Percentiles rank a stretch among this genome's conserved stretches.
Conservation (phyloP, 768 basidiomycete species). For the Botryobasidium botryosum region DNA sequence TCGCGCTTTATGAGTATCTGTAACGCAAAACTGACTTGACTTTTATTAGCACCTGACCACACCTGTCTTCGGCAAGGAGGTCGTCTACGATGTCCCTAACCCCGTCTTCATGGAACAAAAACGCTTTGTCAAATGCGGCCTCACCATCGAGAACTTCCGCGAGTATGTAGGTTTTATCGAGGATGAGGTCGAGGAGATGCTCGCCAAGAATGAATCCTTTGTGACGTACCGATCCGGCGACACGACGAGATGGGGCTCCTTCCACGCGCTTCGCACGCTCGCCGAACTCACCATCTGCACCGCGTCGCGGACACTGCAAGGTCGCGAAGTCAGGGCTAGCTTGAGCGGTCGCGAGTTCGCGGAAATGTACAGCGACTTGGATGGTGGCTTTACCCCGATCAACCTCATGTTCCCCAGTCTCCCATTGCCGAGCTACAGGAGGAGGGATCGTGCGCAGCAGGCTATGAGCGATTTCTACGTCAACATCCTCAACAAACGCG, state of each 20-base stretch:
- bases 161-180: conserved; percentile 69
- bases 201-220: conserved; percentile 50
- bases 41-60: conserved; percentile 62
- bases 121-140: conserved; percentile 91
- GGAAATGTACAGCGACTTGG: conserved; percentile 68
- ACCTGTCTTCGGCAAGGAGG: conserved; percentile 92
- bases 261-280: conserved; percentile 55
- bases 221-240: conserved; percentile 41
- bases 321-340: conserved; percentile 63
- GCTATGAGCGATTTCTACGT: conserved; percentile 92
- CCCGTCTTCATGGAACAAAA: conserved; percentile 98
- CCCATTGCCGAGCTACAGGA: conserved; percentile 78
- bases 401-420: conserved; percentile 93
- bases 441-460: conserved; percentile 74
- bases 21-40: not conserved
- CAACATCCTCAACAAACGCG: conserved; percentile 63
- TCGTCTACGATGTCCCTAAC: conserved; percentile 95
- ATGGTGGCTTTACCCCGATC: conserved; percentile 89
- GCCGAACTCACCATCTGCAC: conserved; percentile 90
- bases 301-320: conserved; percentile 85
- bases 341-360: conserved; percentile 70
- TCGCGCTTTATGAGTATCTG: not conserved
- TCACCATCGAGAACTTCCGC: conserved; percentile 81
- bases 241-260: conserved; percentile 44
- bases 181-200: conserved; percentile 54